Conservation (phyloP, 371 early-diverging fungal genomes). For the Choanephora cucurbitarum region DNA sequence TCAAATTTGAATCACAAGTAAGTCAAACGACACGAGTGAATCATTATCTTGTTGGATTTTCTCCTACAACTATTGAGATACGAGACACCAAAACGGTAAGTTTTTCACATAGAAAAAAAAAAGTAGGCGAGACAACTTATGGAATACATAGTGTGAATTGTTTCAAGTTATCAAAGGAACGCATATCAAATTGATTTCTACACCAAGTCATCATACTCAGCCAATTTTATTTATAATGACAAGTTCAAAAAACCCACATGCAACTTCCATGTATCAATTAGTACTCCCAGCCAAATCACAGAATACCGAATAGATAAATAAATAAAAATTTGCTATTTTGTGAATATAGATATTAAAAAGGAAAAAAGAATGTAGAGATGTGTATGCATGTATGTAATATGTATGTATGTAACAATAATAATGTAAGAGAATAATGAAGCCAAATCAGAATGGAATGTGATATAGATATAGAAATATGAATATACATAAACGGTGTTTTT, state of each 20-base stretch:
- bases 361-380: constrained; percentile 1
- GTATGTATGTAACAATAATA: constrained; percentile 1
- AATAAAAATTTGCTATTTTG: neutral
- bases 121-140: neutral
- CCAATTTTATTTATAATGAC: constrained; percentile 20
- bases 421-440: neutral
- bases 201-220: neutral
- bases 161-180: constrained; percentile 21
- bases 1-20: constrained; percentile 33
- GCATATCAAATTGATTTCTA: constrained; percentile 16
- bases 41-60: constrained; percentile 42
- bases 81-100: constrained; percentile 42
- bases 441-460: neutral
- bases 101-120: neutral
- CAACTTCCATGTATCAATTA: constrained; percentile 16
- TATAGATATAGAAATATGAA: neutral
- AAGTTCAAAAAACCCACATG: constrained; percentile 4
- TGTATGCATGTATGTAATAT: neutral
- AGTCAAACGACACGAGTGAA: constrained; percentile 19
- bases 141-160: constrained; percentile 18
- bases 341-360: no score
- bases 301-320: no score
- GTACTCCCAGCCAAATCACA: no score
- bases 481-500: no score
- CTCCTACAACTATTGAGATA: constrained; percentile 37